Base-by-base conservation (phyloP, 2,329 filamentous ascomycete genomes). In the Neopestalotiopsis rosae region DNA sequence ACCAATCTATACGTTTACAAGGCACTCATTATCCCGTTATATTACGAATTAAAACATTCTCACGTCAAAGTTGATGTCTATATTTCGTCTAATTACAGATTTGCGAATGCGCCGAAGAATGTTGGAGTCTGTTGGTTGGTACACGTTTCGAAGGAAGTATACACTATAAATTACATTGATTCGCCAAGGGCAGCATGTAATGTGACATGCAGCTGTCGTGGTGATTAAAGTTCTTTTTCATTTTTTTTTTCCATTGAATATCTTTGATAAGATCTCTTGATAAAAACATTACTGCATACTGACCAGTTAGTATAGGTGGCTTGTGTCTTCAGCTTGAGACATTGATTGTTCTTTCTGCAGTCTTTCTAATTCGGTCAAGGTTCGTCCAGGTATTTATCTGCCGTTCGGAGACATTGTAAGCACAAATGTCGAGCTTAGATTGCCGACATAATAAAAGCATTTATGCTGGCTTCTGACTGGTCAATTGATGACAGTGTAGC, bases 241-340 rank as follows among this genome's bases (percentile, higher is more conserved):
- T 7, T 38, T 38, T 3, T 38, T 38, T 38, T 10, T 38, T 38
- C 6, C 34, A 7, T 38, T 38, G 2, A 28, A 28, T 28, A 28
- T 28, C 24, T 28, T 28, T 28, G 24, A 28, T 28, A 28, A 28
- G 24, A 28, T 28, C 24, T 28, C 24, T 28, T 28, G 24, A 28
- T 28, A 28, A 28, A 28, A 28, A 3, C 2, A 28, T 4, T 28
- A 28, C 3, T 28, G 24, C 24, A 28, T 28, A 28, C 24, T 28
- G 24, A 28, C 24, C 3, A 4, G 24, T 28, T 2, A 28, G 24
- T 12, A 52, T 9, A 20, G 14, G 45, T 17, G 45, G 20, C 20
- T 10, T 52, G 45, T 52, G 34, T 34, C 30, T 30, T 59, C 57
- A 17, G 57, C 57, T 59, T n/a, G 57, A 59, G 57, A 59, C 57